Conservation (phyloP, 139 green algal genomes). For the Picochlorum sp. region DNA sequence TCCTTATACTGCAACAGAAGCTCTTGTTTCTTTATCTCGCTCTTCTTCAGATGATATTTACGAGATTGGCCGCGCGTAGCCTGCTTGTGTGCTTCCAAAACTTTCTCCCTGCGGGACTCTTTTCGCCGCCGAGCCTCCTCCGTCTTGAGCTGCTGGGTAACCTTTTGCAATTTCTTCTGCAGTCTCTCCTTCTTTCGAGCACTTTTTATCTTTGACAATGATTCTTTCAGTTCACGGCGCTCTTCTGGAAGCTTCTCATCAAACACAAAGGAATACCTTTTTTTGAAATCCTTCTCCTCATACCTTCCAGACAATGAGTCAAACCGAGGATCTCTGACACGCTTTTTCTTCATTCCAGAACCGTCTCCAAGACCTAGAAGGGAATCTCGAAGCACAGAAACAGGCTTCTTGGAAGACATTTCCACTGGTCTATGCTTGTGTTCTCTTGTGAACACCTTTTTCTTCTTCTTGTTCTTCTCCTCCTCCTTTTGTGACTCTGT, state of each 20-base stretch:
- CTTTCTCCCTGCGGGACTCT: constrained; percentile 31
- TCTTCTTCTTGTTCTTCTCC: background rate
- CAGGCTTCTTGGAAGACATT: constrained; percentile 59
- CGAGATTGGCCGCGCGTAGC: constrained; percentile 54
- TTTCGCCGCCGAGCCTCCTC: constrained; percentile 34
- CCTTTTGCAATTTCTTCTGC: constrained; percentile 26
- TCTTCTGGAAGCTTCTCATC: constrained; percentile 72
- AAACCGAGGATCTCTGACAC: constrained; percentile 68
- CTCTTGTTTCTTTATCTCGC: constrained; percentile 47
- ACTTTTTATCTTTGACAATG: constrained; percentile 38
- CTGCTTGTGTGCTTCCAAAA: constrained; percentile 38
- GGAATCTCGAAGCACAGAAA: constrained; percentile 59
- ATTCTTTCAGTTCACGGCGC: constrained; percentile 34
- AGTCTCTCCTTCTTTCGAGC: constrained; percentile 31
- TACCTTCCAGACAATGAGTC: constrained; percentile 39
- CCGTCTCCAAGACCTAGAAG: constrained; percentile 27
- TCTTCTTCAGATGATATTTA: constrained; percentile 67
- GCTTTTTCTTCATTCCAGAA: constrained; percentile 16
- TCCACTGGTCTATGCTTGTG: constrained; percentile 70
- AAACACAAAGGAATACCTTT: constrained; percentile 78
- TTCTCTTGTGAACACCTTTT: constrained; percentile 36
- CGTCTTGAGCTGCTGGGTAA: constrained; percentile 44
- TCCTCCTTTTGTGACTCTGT: constrained; percentile 8
- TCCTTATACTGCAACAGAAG: constrained; percentile 71
- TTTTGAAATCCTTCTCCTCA: constrained; percentile 41